These are phyloP conservation scores for Sarcomyxa edulis DNA, from an alignment of 768 basidiomycete genomes.

Conservation along the genomic window DNA sequence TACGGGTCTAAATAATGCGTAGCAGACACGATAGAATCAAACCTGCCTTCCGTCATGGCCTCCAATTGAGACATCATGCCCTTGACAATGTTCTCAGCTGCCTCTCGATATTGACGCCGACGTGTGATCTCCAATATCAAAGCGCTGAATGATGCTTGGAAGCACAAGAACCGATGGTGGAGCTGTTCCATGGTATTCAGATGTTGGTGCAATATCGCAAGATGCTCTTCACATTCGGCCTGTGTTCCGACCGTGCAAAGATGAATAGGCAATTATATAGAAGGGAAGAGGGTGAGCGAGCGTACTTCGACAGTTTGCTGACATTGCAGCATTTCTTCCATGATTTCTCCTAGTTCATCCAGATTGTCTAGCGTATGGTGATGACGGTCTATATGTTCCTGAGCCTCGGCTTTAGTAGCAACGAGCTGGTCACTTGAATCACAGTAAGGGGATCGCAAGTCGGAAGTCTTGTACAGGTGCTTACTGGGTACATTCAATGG, in stretches of 20 bases:
- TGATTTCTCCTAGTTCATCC: conserved; percentile 74
- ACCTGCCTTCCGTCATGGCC: conserved; percentile 60
- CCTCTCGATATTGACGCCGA: conserved; percentile 61
- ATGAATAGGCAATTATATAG: background rate
- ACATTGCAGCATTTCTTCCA: conserved; percentile 68
- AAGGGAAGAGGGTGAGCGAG: conserved; percentile 1
- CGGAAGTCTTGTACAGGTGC: too few relatives aligned
- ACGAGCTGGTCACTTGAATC: conserved; percentile 44
- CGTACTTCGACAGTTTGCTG: conserved; percentile 67
- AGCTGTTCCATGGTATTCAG: conserved; percentile 59
- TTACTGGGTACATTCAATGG: conserved; percentile 55
- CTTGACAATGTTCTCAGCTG: conserved; percentile 56
- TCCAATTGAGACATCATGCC: conserved; percentile 63
- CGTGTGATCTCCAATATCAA: conserved; percentile 70
- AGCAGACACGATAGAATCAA: too few relatives aligned
- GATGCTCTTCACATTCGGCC: conserved; percentile 47
- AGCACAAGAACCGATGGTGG: conserved; percentile 60
- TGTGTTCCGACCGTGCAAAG: conserved; percentile 35
- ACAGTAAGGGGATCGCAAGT: too few relatives aligned
- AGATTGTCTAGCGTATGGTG: conserved; percentile 52
- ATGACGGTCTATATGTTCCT: conserved; percentile 46
- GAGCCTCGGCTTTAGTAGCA: conserved; percentile 34
- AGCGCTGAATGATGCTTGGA: conserved; percentile 69
- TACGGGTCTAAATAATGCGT: conserved; percentile 3
- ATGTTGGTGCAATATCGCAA: conserved; percentile 55